Conservation (phyloP, 2,329 filamentous ascomycete genomes). For the Fusarium kyushuense region DNA sequence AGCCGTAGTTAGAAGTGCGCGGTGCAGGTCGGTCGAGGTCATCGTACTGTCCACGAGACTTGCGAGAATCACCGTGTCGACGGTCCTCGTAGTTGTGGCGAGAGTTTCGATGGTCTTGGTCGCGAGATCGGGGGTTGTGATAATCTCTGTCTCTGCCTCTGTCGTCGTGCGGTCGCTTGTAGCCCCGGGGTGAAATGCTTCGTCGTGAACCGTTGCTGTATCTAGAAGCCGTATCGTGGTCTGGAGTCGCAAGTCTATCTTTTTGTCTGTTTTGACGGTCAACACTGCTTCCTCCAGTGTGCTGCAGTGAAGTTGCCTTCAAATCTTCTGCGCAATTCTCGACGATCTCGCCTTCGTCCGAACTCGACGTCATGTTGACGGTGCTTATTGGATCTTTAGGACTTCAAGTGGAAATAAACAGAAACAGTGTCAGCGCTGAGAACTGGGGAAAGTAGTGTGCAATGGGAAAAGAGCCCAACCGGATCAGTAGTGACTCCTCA, state of each 20-base stretch:
- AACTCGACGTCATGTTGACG: conserved; percentile 66
- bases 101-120: conserved; percentile 68
- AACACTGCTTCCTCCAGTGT: conserved; percentile 84
- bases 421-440: conserved; percentile 54
- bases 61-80: conserved; percentile 60
- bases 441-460: conserved; percentile 46
- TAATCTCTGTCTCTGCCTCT: conserved; percentile 58
- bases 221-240: conserved; percentile 60
- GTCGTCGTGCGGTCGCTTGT: conserved; percentile 75
- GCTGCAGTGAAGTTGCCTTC: conserved; percentile 91
- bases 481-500: conserved; percentile 56
- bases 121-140: conserved; percentile 62
- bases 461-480: conserved; percentile 58
- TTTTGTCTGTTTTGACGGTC: conserved; percentile 90
- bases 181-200: conserved; percentile 72
- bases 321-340: conserved; percentile 73
- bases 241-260: conserved; percentile 70
- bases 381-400: conserved; percentile 37
- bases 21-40: conserved; percentile 67
- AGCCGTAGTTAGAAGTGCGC: conserved; percentile 56
- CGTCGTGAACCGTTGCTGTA: conserved; percentile 58
- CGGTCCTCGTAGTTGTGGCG: conserved; percentile 73
- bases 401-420: conserved; percentile 38
- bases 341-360: conserved; percentile 88
- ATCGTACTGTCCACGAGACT: conserved; percentile 64